Conservation (phyloP, 2,329 filamentous ascomycete species). For the Tolypocladium capitatum region DNA sequence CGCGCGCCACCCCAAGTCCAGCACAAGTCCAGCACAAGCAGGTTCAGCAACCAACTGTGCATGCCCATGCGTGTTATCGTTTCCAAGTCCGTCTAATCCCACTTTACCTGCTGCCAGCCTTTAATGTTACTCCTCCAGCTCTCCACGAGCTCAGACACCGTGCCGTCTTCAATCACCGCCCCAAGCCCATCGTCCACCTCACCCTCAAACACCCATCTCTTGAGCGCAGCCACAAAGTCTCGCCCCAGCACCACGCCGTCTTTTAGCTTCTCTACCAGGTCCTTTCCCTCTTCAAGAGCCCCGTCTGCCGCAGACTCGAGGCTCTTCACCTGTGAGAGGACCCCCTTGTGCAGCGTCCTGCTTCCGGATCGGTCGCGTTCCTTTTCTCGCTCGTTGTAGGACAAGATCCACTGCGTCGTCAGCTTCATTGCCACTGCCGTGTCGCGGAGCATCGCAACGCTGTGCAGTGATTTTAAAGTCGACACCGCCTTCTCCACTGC, state of each 20-base stretch:
- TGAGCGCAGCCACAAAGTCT: slow-evolving; percentile 13
- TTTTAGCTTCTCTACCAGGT: slow-evolving; percentile 14
- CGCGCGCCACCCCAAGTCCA: too few relatives aligned
- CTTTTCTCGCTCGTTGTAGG: slow-evolving; percentile 24
- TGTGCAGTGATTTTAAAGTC: slow-evolving; percentile 21
- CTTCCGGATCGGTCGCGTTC: slow-evolving; percentile 25
- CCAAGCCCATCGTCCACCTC: slow-evolving; percentile 6
- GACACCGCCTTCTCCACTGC: slow-evolving; percentile 8
- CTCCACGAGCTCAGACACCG: slow-evolving; percentile 14
- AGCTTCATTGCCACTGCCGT: slow-evolving; percentile 19
- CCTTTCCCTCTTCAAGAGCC: slow-evolving; percentile 20
- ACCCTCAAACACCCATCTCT: slow-evolving; percentile 16
- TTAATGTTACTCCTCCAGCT: slow-evolving; percentile 21
- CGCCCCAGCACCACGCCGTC: slow-evolving; percentile 12
- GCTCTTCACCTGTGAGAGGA: slow-evolving; percentile 19
- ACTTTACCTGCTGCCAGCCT: slow-evolving; percentile 21
- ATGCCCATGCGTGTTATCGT: background rate
- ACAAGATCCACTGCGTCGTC: slow-evolving; percentile 19
- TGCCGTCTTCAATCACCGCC: slow-evolving; percentile 12
- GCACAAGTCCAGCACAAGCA: background rate
- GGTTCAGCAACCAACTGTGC: background rate
- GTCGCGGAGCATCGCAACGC: slow-evolving; percentile 24
- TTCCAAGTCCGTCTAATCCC: slow-evolving; percentile 11
- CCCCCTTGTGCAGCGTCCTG: slow-evolving; percentile 24
- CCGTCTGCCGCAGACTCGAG: slow-evolving; percentile 17